A percentile compares a stretch with the other conserved stretches of the same genome.
Conservation (phyloP, 441 rosid genomes). For the Corymbia calophylla region DNA sequence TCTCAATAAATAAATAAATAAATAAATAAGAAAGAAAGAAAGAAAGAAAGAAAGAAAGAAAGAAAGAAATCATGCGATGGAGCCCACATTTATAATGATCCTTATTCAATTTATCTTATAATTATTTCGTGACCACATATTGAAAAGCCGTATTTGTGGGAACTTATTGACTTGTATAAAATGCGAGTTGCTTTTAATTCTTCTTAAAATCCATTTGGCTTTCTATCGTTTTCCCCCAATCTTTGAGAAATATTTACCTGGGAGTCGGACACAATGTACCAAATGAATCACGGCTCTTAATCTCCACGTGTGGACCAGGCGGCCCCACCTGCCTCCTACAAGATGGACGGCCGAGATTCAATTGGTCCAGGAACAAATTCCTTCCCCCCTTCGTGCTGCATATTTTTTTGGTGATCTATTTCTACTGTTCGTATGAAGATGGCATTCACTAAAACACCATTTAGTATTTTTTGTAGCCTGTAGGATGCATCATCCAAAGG, state of each 20-base stretch:
- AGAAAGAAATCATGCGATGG: neutral
- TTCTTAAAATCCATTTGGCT: neutral
- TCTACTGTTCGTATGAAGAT: too few relatives aligned
- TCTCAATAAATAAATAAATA: too few relatives aligned
- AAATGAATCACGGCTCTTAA: neutral
- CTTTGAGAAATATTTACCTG: too few relatives aligned
- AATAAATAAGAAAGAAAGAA: fast-evolving
- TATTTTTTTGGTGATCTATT: too few relatives aligned
- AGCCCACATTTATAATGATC: neutral
- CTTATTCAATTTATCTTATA: neutral
- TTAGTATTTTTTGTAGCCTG: neutral
- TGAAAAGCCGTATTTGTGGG: neutral
- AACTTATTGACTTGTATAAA: neutral
- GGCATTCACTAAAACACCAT: too few relatives aligned
- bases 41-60: too few relatives aligned
- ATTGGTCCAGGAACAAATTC: too few relatives aligned
- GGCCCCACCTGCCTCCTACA: too few relatives aligned
- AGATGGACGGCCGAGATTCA: too few relatives aligned
- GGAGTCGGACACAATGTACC: too few relatives aligned
- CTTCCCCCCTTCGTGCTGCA: too few relatives aligned
- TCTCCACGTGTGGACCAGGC: neutral
- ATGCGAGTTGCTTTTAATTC: neutral
- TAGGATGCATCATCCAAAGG: neutral
- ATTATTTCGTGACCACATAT: neutral
- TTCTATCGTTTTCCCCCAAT: neutral